Percentiles rank a stretch among this genome's conserved stretches.
Evolutionary conservation across 768 basidiomycete genomes (phyloP).

Genomic region (Amyloporia xantha): DNA sequence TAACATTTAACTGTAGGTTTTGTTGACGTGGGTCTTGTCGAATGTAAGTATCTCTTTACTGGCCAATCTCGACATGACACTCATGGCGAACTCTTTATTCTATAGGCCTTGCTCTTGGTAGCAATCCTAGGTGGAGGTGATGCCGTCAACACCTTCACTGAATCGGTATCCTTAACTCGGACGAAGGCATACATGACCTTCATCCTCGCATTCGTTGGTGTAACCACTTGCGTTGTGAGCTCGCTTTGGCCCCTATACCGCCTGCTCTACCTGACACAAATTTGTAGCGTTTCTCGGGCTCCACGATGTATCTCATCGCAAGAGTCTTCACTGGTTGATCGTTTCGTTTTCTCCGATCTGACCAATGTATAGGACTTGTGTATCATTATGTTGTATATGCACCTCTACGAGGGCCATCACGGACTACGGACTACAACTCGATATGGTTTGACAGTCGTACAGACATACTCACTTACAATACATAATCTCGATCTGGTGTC

Average conservation of each 20-base stretch:
- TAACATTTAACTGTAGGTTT: constrained; percentile 35
- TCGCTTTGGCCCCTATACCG: constrained; percentile 1
- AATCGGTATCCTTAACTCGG: constrained; percentile 39
- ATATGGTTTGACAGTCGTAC: not conserved
- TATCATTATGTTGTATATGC: constrained; percentile 10
- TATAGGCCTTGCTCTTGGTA: constrained; percentile 61
- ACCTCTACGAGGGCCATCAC: not conserved
- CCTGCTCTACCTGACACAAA: constrained; percentile 5
- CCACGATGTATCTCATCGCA: constrained; percentile 47
- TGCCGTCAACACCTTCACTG: constrained; percentile 53
- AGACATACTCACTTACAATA: not conserved
- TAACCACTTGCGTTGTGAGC: constrained; percentile 59
- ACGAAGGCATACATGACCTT: constrained; percentile 75
- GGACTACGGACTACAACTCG: constrained; percentile 4
- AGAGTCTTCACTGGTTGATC: constrained; percentile 46
- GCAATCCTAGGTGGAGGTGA: constrained; percentile 60
- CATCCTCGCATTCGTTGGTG: constrained; percentile 74
- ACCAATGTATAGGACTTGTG: not conserved
- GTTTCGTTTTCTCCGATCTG: not conserved
- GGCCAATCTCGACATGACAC: no score
- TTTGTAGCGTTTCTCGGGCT: constrained; percentile 49
- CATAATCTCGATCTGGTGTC: not conserved
- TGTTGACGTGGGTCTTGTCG: constrained; percentile 78
- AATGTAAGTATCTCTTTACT: constrained; percentile 50
- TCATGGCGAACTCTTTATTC: not conserved